Evolutionary conservation across 768 basidiomycete genomes (phyloP).

Genomic region (Pulveroboletus sp.): DNA sequence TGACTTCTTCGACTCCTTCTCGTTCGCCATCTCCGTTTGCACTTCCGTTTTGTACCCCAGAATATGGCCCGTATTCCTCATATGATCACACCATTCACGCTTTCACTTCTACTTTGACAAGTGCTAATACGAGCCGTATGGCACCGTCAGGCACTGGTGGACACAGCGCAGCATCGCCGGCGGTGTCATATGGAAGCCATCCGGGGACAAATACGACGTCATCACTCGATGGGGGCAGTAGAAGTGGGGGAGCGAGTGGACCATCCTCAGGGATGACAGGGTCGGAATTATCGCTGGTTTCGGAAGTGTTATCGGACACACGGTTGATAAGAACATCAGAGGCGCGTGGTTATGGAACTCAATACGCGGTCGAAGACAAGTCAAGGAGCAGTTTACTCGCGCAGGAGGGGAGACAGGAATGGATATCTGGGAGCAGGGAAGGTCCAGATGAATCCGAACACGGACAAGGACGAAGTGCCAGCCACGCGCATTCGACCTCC

Average conservation of each 20-base stretch:
- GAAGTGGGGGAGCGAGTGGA: conserved; percentile 10
- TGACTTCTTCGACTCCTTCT: background rate
- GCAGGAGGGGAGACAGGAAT: conserved; percentile 1
- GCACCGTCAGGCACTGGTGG: conserved; percentile 13
- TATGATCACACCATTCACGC: background rate
- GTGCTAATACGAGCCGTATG: conserved; percentile 9
- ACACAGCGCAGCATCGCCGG: conserved; percentile 17
- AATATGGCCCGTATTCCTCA: background rate
- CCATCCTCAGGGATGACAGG: conserved; percentile 12
- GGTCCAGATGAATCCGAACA: background rate
- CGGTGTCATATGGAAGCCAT: conserved; percentile 22
- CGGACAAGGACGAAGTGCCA: background rate
- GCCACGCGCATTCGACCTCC: conserved; percentile 23
- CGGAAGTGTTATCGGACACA: background rate
- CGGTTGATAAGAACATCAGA: background rate
- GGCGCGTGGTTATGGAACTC: background rate
- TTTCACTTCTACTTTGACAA: background rate
- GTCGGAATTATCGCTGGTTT: conserved; percentile 8
- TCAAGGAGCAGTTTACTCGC: background rate
- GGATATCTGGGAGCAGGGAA: background rate
- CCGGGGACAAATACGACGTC: conserved; percentile 17
- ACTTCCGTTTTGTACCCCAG: background rate
- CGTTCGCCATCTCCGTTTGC: background rate
- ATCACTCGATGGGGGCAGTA: conserved; percentile 16
- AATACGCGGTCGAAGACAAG: background rate